Conservation (phyloP, 495 filamentous ascomycete genomes). For the Podospora sp. region DNA sequence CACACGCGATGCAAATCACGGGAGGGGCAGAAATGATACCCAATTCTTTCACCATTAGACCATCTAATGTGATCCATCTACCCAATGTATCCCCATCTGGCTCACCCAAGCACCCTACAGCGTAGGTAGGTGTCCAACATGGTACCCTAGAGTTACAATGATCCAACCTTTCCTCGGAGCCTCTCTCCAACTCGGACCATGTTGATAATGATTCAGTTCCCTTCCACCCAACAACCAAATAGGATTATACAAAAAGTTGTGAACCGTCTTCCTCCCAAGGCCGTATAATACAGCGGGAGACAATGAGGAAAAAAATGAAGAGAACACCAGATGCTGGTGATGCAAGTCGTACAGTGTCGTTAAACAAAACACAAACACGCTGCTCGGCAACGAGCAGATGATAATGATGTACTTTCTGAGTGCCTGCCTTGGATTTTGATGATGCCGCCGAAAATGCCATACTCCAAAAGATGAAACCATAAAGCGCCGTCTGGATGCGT, state of each 20-base stretch:
- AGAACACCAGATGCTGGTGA: neutral
- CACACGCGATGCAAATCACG: too few species aligned
- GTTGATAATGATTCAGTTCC: neutral
- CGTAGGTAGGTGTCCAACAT: neutral
- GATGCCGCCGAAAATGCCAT: constrained; percentile 18
- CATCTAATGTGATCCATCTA: neutral
- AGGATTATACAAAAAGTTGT: neutral
- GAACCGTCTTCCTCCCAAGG: neutral
- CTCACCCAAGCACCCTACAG: neutral
- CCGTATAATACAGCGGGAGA: neutral
- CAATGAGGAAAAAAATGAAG: too few species aligned
- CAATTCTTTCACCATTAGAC: neutral
- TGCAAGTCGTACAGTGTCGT: constrained; percentile 9
- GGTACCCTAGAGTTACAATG: neutral
- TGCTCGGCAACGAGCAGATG: neutral
- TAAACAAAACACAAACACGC: neutral
- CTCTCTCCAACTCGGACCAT: neutral
- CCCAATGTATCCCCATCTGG: neutral
- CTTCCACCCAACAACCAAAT: neutral
- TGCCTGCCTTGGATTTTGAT: neutral
- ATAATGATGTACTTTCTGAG: neutral
- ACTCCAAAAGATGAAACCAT: constrained; percentile 4
- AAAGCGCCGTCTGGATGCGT: constrained; percentile 18
- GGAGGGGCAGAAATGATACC: neutral
- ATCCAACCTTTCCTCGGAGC: neutral